Evolutionary conservation across 1,284 basidiomycete species (phyloP).

Genomic region (Leccinum angustisporum): DNA sequence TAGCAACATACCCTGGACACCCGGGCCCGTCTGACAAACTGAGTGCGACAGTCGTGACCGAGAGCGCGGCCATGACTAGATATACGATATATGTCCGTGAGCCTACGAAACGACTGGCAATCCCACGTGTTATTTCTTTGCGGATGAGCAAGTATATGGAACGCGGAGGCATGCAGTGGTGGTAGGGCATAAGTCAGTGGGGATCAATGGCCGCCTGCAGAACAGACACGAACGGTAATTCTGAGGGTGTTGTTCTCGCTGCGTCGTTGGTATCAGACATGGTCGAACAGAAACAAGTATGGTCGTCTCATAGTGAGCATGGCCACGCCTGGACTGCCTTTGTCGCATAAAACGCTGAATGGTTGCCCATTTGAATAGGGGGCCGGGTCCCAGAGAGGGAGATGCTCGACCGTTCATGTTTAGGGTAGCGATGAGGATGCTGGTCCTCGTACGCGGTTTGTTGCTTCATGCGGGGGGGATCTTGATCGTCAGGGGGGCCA

Average conservation of each 20-base stretch:
- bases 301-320: slow-evolving; percentile 14
- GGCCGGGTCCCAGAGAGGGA: neutral
- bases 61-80: no score
- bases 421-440: neutral
- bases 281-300: slow-evolving; percentile 11
- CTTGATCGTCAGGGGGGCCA: neutral
- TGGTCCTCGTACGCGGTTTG: neutral
- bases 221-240: slow-evolving; percentile 28
- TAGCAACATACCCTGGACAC: no score
- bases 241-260: slow-evolving; percentile 11
- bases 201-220: neutral
- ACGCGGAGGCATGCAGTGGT: no score
- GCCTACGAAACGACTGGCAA: no score
- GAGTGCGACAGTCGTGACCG: no score
- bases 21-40: no score
- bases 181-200: no score
- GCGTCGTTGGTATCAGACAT: slow-evolving; percentile 28
- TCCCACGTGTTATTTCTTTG: no score
- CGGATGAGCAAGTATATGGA: no score
- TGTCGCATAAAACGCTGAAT: neutral
- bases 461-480: neutral
- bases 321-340: neutral
- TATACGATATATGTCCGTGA: no score
- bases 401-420: neutral
- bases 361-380: neutral